phyloP scores from a whole-genome alignment of 306 rosid genomes.

The Oemleria cerasiformis region DNA sequence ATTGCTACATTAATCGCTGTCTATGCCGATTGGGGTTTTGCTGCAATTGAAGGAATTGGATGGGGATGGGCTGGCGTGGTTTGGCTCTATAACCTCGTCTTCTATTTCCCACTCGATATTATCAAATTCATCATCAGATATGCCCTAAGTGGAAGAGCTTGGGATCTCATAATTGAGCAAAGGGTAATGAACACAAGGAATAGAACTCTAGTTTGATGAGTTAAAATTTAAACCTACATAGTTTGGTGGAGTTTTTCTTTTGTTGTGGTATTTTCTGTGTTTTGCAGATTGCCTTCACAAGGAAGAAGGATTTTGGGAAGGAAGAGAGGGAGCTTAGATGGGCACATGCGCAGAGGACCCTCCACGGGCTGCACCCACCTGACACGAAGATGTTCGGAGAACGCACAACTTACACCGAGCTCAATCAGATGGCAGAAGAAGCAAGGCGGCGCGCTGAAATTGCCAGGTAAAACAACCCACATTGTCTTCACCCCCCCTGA shows the following conservation, averaged over 20 bases:
- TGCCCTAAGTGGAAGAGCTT: conserved; percentile 74
- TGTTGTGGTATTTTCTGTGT: conserved; percentile 19
- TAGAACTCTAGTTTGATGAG: neutral
- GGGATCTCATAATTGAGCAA: conserved; percentile 84
- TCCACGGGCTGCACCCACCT: conserved; percentile 83
- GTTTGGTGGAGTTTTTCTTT: neutral
- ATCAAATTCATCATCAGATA: conserved; percentile 68
- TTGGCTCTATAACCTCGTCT: conserved; percentile 79
- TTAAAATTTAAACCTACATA: neutral
- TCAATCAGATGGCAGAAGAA: conserved; percentile 81
- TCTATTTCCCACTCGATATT: conserved; percentile 71
- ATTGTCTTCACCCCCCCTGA: neutral
- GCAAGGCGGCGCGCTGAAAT: conserved; percentile 84
- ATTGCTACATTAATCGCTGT: conserved; percentile 77
- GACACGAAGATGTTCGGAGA: conserved; percentile 59
- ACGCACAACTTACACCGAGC: conserved; percentile 47
- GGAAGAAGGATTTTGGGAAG: conserved; percentile 73
- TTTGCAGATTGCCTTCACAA: conserved; percentile 69
- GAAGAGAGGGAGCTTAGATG: conserved; percentile 81
- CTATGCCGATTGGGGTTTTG: conserved; percentile 73
- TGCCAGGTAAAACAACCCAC: conserved; percentile 49
- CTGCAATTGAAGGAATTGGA: conserved; percentile 75
- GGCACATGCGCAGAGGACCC: conserved; percentile 86
- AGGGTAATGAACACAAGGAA: conserved; percentile 41
- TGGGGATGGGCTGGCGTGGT: conserved; percentile 95